Base-by-base conservation (phyloP, 2,329 filamentous ascomycete species). In the Xylogone sp. region DNA sequence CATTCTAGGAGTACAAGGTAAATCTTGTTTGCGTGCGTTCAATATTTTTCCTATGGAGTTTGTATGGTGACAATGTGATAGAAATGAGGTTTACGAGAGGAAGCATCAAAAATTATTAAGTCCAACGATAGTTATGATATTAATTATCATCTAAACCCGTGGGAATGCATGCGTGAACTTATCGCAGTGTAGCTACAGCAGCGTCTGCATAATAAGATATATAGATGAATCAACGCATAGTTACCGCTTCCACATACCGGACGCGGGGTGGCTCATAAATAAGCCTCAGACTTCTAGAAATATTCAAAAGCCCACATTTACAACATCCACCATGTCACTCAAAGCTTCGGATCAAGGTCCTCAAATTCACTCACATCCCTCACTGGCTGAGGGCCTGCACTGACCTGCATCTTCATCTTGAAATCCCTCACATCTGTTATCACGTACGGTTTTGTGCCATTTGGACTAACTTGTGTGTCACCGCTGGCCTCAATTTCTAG, bases 281-380 rank as follows among this genome's bases (percentile, higher is more conserved):
- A 7, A 39, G 8, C 13, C 12, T 5, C 34, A 18, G n/a, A 18
- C 34, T 16, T 39, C 34, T 16, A 16, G 12, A 39, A 16, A 16
- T 13, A 16, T 16, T 39, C 34, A 4, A 4, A 39, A 39, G 34
- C n/a, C 4, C 34, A 39, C 13, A 13, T 16, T 18, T 18, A 39
- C 34, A 39, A 7, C 12, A 13, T 9, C 13, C n/a, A 39, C 10
- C 34, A n/a, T 16, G 12, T 18, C 8, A 16, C 13, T 78, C 68
- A 93, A 52, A 97, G 77, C 74, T 97, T 97, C 13, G 88, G 73
- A 56, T 89, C 90, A 53, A 86, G 75, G 53, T 97, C 93, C 67
- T 96, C 88, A 69, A 93, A 97, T 63, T 91, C 88, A 55, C 78
- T 86, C 51, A 97, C 69, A 58, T 94, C 87, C 64, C 81, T 85